phyloP scores from a whole-genome alignment of 1,139 yeast genomes.

The Neolecta irregularis region DNA sequence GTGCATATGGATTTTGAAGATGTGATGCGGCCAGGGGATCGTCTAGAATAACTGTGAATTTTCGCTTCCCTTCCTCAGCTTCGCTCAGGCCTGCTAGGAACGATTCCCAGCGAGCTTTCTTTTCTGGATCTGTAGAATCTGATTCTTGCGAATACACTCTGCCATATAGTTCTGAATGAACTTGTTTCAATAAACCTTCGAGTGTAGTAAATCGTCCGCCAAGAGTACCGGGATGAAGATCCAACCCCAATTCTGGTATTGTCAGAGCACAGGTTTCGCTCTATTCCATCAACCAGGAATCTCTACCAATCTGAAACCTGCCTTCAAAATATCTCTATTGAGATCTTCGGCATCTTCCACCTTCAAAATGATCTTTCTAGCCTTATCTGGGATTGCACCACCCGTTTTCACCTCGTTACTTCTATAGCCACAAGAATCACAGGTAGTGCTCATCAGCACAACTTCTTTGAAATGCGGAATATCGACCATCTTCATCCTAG shows the following conservation, averaged over 20 bases:
- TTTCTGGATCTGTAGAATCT: conserved; percentile 74
- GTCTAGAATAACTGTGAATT: conserved; percentile 74
- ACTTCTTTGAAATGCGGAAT: conserved; percentile 98
- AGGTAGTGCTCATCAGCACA: conserved; percentile 85
- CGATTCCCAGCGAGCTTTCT: conserved; percentile 62
- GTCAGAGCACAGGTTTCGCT: conserved; percentile 70
- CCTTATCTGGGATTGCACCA: conserved; percentile 82
- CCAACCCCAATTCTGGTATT: conserved; percentile 79
- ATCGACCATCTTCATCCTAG: conserved; percentile 92
- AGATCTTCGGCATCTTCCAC: conserved; percentile 88
- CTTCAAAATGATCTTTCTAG: conserved; percentile 54
- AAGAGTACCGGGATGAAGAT: conserved; percentile 87
- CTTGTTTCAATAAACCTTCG: conserved; percentile 84
- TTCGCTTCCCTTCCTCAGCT: conserved; percentile 71
- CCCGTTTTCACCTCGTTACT: conserved; percentile 98
- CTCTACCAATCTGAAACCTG: conserved; percentile 20
- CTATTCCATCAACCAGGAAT: background rate
- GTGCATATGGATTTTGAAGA: conserved; percentile 94
- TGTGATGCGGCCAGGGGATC: conserved; percentile 94
- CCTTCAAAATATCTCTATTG: conserved; percentile 83
- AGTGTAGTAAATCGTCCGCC: conserved; percentile 93
- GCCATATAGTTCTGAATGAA: conserved; percentile 69
- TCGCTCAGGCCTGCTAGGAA: conserved; percentile 62
- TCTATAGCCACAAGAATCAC: conserved; percentile 88
- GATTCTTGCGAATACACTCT: conserved; percentile 77